Conservation (phyloP, 2,329 filamentous ascomycete species). For the Colletotrichum sp. region DNA sequence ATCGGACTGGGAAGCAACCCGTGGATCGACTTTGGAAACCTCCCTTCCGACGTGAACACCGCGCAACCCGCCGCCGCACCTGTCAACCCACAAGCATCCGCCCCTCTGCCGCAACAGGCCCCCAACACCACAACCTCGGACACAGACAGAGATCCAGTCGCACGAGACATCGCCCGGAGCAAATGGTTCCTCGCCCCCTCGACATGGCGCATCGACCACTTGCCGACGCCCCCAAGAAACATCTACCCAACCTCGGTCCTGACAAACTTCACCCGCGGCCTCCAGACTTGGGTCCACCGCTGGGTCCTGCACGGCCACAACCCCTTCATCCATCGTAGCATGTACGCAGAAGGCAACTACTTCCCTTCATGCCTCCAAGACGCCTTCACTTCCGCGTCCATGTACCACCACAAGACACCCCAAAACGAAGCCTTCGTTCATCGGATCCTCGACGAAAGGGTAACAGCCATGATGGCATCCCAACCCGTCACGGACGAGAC, state of each 20-base stretch:
- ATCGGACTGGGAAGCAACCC: background rate
- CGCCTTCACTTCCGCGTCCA: slow-evolving; percentile 25
- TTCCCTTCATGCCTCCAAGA: slow-evolving; percentile 29
- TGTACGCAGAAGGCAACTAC: slow-evolving; percentile 23
- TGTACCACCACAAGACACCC: slow-evolving; percentile 27
- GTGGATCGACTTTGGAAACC: background rate
- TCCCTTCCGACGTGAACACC: background rate
- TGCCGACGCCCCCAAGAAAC: background rate
- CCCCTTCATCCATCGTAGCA: slow-evolving; percentile 29
- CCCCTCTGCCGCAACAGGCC: background rate
- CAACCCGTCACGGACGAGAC: background rate
- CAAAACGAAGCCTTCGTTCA: slow-evolving; percentile 25
- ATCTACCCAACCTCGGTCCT: slow-evolving; percentile 20
- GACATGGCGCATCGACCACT: slow-evolving; percentile 23
- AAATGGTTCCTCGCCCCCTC: slow-evolving; percentile 24
- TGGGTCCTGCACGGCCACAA: slow-evolving; percentile 28
- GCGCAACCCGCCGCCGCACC: background rate
- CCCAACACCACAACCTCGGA: background rate
- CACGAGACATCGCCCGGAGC: background rate
- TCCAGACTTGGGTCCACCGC: slow-evolving; percentile 27
- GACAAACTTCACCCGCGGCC: slow-evolving; percentile 27
- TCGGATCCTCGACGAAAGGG: slow-evolving; percentile 27
- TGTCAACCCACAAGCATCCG: background rate
- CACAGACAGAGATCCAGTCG: background rate
- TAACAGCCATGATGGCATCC: slow-evolving; percentile 13